Percentiles rank a stretch among this genome's conserved stretches.
Evolutionary conservation across 2,329 filamentous ascomycete genomes (phyloP).

Genomic region (Fusarium tupiense): DNA sequence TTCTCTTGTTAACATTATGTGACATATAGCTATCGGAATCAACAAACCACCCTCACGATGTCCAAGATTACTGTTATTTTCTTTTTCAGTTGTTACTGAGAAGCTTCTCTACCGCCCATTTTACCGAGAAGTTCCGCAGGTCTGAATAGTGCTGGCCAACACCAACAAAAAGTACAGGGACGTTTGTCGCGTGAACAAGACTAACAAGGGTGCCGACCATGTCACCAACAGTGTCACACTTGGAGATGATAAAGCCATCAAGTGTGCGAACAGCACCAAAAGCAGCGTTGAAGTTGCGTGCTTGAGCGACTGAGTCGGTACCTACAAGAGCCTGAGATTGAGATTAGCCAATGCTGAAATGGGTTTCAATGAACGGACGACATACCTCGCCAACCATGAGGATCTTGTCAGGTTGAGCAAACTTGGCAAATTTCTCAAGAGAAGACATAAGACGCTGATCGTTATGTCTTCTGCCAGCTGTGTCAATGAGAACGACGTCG

Average conservation of each 20-base stretch:
- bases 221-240: constrained; percentile 99
- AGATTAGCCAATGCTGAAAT: constrained; percentile 1
- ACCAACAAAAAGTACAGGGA: constrained; percentile 92
- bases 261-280: constrained; percentile 84
- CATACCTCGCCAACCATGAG: constrained; percentile 83
- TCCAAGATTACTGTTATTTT: constrained; percentile 10
- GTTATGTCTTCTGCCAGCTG: constrained; percentile 93
- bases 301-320: constrained; percentile 94
- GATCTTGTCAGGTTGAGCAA: constrained; percentile 97
- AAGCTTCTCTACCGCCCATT: constrained; percentile 75
- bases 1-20: constrained; percentile 8
- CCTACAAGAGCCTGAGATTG: constrained; percentile 79
- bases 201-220: constrained; percentile 97
- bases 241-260: constrained; percentile 98
- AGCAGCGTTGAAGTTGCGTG: constrained; percentile 92
- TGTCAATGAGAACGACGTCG: constrained; percentile 97
- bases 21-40: neutral
- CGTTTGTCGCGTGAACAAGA: constrained; percentile 96
- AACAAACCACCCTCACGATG: neutral
- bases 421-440: constrained; percentile 96
- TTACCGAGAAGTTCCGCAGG: constrained; percentile 74
- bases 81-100: constrained; percentile 58
- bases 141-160: constrained; percentile 77
- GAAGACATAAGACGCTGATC: constrained; percentile 96
- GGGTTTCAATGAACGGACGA: neutral